Evolutionary conservation across 768 basidiomycete species (phyloP).

Genomic region (Daedalea quercina): DNA sequence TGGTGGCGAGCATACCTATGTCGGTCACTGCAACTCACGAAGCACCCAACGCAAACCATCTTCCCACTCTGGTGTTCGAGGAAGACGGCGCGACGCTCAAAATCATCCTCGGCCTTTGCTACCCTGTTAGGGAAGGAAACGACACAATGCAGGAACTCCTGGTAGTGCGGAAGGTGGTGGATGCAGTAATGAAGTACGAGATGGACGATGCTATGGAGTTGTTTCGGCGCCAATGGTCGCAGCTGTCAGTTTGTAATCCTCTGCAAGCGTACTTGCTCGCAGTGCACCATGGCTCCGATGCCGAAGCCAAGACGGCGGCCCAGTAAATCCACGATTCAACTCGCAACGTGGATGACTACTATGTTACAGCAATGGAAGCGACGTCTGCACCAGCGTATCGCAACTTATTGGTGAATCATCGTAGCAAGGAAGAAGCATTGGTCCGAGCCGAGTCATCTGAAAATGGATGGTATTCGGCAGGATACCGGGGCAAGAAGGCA

Average conservation of each 20-base stretch:
- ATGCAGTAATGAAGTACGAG: constrained; percentile 13
- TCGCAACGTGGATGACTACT: too few species aligned
- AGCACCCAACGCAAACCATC: too few species aligned
- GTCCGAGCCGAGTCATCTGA: too few species aligned
- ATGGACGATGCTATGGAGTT: constrained; percentile 4
- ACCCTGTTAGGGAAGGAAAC: constrained; percentile 6
- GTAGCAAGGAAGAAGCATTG: too few species aligned
- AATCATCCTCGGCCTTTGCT: constrained; percentile 13
- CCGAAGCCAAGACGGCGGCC: too few species aligned
- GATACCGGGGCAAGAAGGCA: too few species aligned
- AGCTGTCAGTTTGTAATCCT: not conserved
- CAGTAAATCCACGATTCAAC: too few species aligned
- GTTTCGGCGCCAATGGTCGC: not conserved
- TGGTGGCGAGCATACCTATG: not conserved
- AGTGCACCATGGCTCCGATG: not conserved
- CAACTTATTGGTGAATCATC: too few species aligned
- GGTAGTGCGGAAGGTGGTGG: constrained; percentile 6
- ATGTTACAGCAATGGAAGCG: too few species aligned
- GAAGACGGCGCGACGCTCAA: constrained; percentile 2
- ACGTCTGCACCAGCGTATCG: too few species aligned
- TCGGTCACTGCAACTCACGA: not conserved
- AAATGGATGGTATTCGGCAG: too few species aligned
- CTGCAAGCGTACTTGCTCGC: constrained; percentile 1
- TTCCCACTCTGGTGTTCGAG: not conserved
- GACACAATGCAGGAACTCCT: constrained; percentile 4